phyloP scores from a whole-genome alignment of 805 yeast genomes.

The Ogataea naganishii region DNA sequence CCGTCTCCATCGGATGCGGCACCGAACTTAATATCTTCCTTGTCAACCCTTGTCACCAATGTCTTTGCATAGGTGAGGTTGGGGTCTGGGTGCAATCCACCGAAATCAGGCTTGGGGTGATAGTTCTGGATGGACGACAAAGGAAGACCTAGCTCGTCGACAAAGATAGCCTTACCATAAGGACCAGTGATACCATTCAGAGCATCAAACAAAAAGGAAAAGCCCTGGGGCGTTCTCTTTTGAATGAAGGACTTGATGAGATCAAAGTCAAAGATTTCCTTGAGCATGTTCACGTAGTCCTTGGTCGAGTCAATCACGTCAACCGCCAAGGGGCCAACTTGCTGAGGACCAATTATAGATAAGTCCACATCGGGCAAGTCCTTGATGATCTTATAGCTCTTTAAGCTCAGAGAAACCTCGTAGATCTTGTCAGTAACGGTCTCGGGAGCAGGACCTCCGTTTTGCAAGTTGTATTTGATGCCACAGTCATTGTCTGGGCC shows the following conservation, averaged over 20 bases:
- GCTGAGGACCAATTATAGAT: slow-evolving; percentile 38
- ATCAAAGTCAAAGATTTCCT: slow-evolving; percentile 80
- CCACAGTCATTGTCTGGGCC: slow-evolving; percentile 91
- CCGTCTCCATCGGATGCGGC: slow-evolving; percentile 99
- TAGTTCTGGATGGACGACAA: slow-evolving; percentile 66
- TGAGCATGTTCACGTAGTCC: slow-evolving; percentile 72
- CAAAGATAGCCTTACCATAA: slow-evolving; percentile 77
- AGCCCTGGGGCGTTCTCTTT: slow-evolving; percentile 40
- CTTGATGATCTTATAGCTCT: slow-evolving; percentile 48
- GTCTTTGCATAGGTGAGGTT: slow-evolving; percentile 90
- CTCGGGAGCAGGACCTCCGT: slow-evolving; percentile 99
- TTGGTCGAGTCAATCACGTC: slow-evolving; percentile 78
- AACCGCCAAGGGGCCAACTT: slow-evolving; percentile 54
- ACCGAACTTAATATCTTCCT: slow-evolving; percentile 78
- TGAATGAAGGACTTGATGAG: slow-evolving; percentile 65
- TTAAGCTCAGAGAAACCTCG: slow-evolving; percentile 53
- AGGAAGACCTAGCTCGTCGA: slow-evolving; percentile 78
- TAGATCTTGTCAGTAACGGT: slow-evolving; percentile 82
- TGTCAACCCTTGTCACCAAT: slow-evolving; percentile 79
- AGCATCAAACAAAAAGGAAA: slow-evolving; percentile 79
- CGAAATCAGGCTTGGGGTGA: slow-evolving; percentile 80
- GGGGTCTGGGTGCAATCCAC: slow-evolving; percentile 98
- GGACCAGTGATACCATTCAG: slow-evolving; percentile 97
- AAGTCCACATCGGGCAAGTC: slow-evolving; percentile 63
- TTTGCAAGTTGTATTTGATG: slow-evolving; percentile 87